Conservation (phyloP, 2,329 filamentous ascomycete genomes). For the Reticulascus tulasneorum region DNA sequence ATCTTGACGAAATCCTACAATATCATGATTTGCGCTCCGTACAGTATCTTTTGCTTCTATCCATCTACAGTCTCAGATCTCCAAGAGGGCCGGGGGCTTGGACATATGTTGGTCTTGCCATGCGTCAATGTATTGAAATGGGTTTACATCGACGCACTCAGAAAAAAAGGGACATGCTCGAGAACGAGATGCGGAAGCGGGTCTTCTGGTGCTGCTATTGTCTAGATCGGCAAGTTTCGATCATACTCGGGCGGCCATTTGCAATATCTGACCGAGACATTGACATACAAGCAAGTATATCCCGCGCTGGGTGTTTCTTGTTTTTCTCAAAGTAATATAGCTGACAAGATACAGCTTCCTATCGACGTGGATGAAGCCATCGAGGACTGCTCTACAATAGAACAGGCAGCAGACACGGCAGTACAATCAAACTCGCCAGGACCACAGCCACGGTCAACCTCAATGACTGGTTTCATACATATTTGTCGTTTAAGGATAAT, state of each 20-base stretch:
- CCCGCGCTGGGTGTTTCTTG: too few species aligned
- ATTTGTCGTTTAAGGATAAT: conserved; percentile 16
- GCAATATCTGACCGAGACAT: conserved; percentile 25
- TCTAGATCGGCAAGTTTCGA: conserved; percentile 26
- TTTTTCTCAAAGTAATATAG: too few species aligned
- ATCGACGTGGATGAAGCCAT: conserved; percentile 21
- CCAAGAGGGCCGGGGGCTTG: conserved; percentile 15
- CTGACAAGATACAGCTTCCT: too few species aligned
- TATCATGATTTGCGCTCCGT: conserved; percentile 16
- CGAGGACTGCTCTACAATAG: neutral
- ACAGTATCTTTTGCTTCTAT: conserved; percentile 17
- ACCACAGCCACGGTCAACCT: conserved; percentile 11
- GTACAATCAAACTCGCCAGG: neutral
- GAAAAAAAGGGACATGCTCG: conserved; percentile 11
- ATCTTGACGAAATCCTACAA: conserved; percentile 15
- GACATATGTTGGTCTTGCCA: conserved; percentile 17
- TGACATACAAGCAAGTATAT: conserved; percentile 20
- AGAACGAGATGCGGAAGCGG: conserved; percentile 20
- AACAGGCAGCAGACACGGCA: too few species aligned
- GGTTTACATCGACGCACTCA: conserved; percentile 18
- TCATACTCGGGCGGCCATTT: conserved; percentile 24
- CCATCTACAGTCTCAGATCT: conserved; percentile 15
- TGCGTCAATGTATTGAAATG: conserved; percentile 18
- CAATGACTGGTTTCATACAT: conserved; percentile 21
- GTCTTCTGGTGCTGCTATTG: conserved; percentile 27